Conservation (phyloP, 2,329 filamentous ascomycete species). For the Penicillium hordei region DNA sequence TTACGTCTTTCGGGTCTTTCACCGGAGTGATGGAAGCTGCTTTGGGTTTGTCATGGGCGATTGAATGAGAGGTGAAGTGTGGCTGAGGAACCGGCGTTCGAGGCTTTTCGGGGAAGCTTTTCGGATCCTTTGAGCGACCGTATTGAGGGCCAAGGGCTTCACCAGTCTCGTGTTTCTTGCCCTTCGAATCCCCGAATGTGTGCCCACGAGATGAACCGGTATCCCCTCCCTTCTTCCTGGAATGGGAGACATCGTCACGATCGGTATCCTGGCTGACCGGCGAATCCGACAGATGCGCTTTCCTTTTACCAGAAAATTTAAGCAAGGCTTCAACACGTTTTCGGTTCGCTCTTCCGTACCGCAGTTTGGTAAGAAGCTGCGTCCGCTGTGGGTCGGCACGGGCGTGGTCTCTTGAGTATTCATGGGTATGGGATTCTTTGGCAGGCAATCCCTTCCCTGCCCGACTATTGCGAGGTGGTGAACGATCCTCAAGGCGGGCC, state of each 20-base stretch:
- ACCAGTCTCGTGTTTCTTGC: constrained; percentile 26
- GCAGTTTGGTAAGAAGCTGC: constrained; percentile 50
- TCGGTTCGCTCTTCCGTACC: constrained; percentile 52
- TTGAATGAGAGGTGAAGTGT: constrained; percentile 36
- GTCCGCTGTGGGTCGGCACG: constrained; percentile 17
- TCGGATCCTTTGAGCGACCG: constrained; percentile 39
- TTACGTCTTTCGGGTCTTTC: constrained; percentile 46
- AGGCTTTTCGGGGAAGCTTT: constrained; percentile 37
- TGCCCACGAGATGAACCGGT: constrained; percentile 7
- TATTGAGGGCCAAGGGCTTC: constrained; percentile 27
- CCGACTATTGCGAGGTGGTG: constrained; percentile 18
- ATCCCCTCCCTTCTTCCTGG: constrained; percentile 21
- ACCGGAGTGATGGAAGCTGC: constrained; percentile 42
- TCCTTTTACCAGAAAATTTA: constrained; percentile 44
- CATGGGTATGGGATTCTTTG: constrained; percentile 9
- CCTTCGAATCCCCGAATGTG: constrained; percentile 17
- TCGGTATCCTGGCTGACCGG: constrained; percentile 25
- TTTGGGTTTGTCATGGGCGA: constrained; percentile 27
- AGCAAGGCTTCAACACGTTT: constrained; percentile 50
- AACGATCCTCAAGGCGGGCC: constrained; percentile 42
- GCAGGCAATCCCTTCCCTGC: constrained; percentile 3
- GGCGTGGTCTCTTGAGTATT: constrained; percentile 9
- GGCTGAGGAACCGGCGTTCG: constrained; percentile 37
- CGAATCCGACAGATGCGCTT: constrained; percentile 26
- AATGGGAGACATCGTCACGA: constrained; percentile 20